Conservation (phyloP, 2,329 filamentous ascomycete species). For the Boeremia exigua region DNA sequence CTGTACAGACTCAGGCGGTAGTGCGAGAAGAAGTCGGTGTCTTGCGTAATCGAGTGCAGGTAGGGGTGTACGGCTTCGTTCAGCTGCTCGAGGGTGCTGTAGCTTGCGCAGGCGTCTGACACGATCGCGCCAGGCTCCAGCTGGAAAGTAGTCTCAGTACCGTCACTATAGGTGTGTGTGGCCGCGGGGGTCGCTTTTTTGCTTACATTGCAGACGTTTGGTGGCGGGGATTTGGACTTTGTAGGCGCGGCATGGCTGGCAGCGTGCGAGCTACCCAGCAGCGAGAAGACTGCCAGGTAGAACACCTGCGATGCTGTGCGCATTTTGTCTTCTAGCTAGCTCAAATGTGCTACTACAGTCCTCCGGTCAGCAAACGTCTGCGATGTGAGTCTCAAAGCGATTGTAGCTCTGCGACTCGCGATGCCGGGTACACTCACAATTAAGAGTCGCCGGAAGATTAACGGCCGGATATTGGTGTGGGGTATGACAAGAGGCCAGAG, state of each 20-base stretch:
- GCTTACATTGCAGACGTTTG: conserved; percentile 64
- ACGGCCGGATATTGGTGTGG: conserved; percentile 29
- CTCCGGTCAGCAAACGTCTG: conserved; percentile 46
- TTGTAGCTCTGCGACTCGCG: conserved; percentile 4
- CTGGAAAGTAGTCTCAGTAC: conserved; percentile 59
- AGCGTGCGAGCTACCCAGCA: conserved; percentile 59
- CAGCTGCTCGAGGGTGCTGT: conserved; percentile 83
- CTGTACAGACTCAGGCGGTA: conserved; percentile 95
- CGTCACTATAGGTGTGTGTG: conserved; percentile 31
- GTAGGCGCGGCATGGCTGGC: conserved; percentile 42
- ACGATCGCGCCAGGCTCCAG: conserved; percentile 89
- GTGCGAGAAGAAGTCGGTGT: conserved; percentile 97
- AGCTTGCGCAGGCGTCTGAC: conserved; percentile 92
- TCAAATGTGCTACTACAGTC: conserved; percentile 24
- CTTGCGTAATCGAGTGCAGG: conserved; percentile 79
- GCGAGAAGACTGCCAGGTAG: conserved; percentile 67
- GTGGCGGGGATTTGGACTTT: conserved; percentile 46
- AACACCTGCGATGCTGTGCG: conserved; percentile 62
- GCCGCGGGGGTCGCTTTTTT: conserved; percentile 30
- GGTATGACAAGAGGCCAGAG: conserved; percentile 47
- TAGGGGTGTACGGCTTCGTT: conserved; percentile 79
- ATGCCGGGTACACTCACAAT: conserved; percentile 12
- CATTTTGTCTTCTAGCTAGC: conserved; percentile 49
- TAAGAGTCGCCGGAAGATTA: conserved; percentile 17
- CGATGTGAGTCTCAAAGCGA: conserved; percentile 23